Percentiles rank a stretch among this genome's conserved stretches.
These are phyloP conservation scores for Moniliella sp. DNA, from an alignment of 1,284 basidiomycete species.

Conservation along the genomic window DNA sequence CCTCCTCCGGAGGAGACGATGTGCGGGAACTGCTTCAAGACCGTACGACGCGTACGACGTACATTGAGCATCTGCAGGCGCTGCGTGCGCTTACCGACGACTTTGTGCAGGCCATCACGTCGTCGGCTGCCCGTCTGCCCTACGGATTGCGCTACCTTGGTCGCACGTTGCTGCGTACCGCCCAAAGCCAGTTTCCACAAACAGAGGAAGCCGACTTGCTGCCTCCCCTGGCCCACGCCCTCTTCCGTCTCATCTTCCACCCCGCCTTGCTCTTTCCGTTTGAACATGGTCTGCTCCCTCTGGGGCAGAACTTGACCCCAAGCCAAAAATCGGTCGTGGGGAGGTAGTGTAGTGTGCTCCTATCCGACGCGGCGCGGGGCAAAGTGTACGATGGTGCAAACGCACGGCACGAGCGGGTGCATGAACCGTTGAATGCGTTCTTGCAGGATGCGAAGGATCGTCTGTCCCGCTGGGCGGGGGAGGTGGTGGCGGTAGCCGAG, in stretches of 20 bases:
- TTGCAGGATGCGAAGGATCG: too few species aligned
- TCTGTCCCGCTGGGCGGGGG: too few species aligned
- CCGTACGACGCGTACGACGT: constrained; percentile 46
- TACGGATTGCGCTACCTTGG: constrained; percentile 75
- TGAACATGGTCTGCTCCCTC: constrained; percentile 52
- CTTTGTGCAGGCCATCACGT: constrained; percentile 53
- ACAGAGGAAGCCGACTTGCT: constrained; percentile 50
- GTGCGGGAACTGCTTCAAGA: too few species aligned
- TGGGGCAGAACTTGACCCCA: constrained; percentile 70
- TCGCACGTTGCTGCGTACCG: constrained; percentile 55
- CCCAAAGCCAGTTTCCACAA: constrained; percentile 57
- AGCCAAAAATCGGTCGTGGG: constrained; percentile 72
- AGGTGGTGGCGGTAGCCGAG: too few species aligned
- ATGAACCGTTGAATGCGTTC: too few species aligned
- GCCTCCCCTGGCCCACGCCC: constrained; percentile 59
- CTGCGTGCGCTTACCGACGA: constrained; percentile 64
- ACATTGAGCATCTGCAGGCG: constrained; percentile 75
- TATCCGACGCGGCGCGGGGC: too few species aligned
- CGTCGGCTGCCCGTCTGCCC: constrained; percentile 61
- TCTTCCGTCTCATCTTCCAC: constrained; percentile 81
- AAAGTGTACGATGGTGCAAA: too few species aligned
- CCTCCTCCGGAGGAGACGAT: too few species aligned
- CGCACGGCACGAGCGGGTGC: too few species aligned
- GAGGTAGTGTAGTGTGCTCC: constrained; percentile 54
- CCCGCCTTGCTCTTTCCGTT: constrained; percentile 84